phyloP scores from a whole-genome alignment of 169 alveolate genomes.

The Plasmodium falciparum region DNA sequence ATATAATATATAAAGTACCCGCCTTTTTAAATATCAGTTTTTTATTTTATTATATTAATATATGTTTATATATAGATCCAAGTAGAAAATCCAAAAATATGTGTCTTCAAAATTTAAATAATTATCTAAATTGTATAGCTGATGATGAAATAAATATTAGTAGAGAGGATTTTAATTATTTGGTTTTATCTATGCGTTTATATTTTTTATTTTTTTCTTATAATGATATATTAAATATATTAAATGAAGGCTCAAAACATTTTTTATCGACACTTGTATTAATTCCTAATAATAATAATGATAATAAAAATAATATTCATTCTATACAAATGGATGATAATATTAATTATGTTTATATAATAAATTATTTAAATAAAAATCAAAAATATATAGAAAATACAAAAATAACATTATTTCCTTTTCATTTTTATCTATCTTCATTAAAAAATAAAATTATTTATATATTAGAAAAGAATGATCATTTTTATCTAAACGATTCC shows the following conservation, averaged over 20 bases:
- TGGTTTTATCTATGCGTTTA: constrained; percentile 22
- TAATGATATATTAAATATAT: constrained; percentile 13
- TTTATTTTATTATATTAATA: constrained; percentile 25
- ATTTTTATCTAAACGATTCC: constrained; percentile 28
- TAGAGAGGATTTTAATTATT: constrained; percentile 18
- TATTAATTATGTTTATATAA: constrained; percentile 8
- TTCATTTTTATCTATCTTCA: constrained; percentile 16
- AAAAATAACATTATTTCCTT: constrained; percentile 14
- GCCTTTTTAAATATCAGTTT: constrained; percentile 48
- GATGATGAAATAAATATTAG: constrained; percentile 60
- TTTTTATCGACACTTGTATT: constrained; percentile 24
- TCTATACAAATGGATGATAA: neutral
- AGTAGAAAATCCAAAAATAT: constrained; percentile 14
- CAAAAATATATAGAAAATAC: constrained; percentile 20
- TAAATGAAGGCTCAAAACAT: constrained; percentile 14
- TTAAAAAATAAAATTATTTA: constrained; percentile 23
- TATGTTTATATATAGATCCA: constrained; percentile 5
- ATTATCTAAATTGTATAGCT: constrained; percentile 39
- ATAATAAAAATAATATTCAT: neutral
- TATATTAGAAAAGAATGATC: constrained; percentile 13
- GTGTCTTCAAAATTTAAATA: constrained; percentile 26
- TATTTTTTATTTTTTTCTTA: constrained; percentile 21
- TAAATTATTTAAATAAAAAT: constrained; percentile 24
- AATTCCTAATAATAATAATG: constrained; percentile 1
- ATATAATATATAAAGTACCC: constrained; percentile 36